phyloP scores from a whole-genome alignment of 495 filamentous ascomycete species.

The Acidomyces sp. region DNA sequence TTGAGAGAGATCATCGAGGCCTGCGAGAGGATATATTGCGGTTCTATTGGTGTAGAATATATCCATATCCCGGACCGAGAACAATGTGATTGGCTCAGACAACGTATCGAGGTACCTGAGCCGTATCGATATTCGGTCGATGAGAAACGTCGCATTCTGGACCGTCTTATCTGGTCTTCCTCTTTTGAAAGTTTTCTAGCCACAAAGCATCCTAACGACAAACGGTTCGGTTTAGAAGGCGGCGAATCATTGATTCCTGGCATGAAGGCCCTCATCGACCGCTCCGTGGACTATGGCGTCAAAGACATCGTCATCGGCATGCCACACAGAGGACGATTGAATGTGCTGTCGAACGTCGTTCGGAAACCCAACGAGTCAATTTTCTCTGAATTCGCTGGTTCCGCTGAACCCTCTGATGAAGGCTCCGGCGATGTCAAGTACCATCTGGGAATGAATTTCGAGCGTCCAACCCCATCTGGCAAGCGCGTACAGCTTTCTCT shows the following conservation, averaged over 20 bases:
- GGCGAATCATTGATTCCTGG: conserved; percentile 92
- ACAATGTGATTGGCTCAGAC: conserved; percentile 94
- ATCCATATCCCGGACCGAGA: conserved; percentile 96
- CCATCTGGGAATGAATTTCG: conserved; percentile 99
- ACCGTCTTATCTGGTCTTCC: conserved; percentile 94
- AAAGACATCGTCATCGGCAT: conserved; percentile 99
- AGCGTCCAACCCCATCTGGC: conserved; percentile 92
- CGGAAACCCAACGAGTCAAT: conserved; percentile 98
- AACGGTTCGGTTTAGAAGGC: conserved; percentile 95
- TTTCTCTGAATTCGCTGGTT: conserved; percentile 93
- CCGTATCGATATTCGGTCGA: conserved; percentile 93
- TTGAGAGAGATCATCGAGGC: conserved; percentile 84
- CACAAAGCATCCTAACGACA: conserved; percentile 98
- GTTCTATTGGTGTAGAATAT: conserved; percentile 91
- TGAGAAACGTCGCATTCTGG: conserved; percentile 92
- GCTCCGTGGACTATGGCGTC: conserved; percentile 93
- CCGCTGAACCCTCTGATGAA: conserved; percentile 77
- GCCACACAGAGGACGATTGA: conserved; percentile 96
- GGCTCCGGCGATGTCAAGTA: conserved; percentile 99
- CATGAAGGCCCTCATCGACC: conserved; percentile 98
- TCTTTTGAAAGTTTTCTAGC: conserved; percentile 90
- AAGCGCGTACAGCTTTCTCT: conserved; percentile 97
- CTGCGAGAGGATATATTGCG: conserved; percentile 93
- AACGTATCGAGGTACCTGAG: conserved; percentile 83
- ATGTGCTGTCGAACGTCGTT: conserved; percentile 96